Base-by-base conservation (phyloP, 208 protist species). In the Leishmania major region DNA sequence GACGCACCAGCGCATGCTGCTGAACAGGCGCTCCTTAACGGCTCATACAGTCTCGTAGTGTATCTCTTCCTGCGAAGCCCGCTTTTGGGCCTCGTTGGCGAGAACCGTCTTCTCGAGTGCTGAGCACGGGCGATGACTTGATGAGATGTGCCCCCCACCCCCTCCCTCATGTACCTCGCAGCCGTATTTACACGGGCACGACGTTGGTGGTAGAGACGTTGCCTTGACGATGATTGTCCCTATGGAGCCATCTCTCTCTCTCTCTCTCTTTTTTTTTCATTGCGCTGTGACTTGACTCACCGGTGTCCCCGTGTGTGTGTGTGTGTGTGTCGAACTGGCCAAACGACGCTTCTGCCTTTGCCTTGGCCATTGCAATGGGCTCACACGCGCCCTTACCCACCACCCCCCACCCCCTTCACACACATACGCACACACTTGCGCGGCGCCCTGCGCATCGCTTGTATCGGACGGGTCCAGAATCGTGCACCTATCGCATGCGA, bases 401-500 rank as follows among this genome's bases (percentile, higher is more conserved):
- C 25, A 35, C 19, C 35, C 71, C 5, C 71, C 66, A 15, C 2
- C 25, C 66, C 6, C 43, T 5, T 45, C 43, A 45, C 43, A 45
- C 43, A 11, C 43, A 45, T 0, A 45, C 43, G 5, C 43, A 17
- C 69, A 1, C 11, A 17, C 22, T 69, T 40, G 28, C 31, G 28
- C 22, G 31, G 31, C 4, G 28, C 59, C 4, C 62, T 40, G 31
- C 31, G 1, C 28, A 40, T 8, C 62, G 5, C 31, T 35, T 69
- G 31, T n/a, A 72, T 47, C 7, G 67, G 40, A 47, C 19, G 13
- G 6, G 40, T 22, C 22, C 40, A 47, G 22, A 40, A 49, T n/a
- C 40, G 40, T 72, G 67, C 67, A 72, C 17, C 15, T 15, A 72
- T n/a, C 25, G 80, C 73, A 77, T 84, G 71, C 80, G 75, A 15